Evolutionary conservation across 192 early-diverging fungal species (phyloP).

Genomic region (Mortierella hygrophila): DNA sequence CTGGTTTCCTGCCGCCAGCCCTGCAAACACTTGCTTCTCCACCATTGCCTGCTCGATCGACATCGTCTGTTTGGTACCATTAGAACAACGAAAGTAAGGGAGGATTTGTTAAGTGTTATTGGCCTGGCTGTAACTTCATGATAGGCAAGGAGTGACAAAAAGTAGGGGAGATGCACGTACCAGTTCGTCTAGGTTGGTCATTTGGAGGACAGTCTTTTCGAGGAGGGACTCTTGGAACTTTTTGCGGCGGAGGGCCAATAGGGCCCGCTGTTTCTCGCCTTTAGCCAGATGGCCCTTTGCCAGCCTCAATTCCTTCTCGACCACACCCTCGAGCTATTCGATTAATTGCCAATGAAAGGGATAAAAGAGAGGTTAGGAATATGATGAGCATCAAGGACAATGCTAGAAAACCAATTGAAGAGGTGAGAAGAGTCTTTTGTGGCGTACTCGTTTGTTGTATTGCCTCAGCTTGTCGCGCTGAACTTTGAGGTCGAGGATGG

Average conservation of each 20-base stretch:
- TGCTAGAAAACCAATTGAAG: background rate
- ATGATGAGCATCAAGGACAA: background rate
- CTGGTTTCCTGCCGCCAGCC: constrained; percentile 86
- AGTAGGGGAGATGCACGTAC: constrained; percentile 32
- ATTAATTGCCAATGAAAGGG: background rate
- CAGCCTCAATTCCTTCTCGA: constrained; percentile 83
- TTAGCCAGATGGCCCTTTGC: constrained; percentile 82
- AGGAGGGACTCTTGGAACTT: constrained; percentile 95
- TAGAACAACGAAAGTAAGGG: background rate
- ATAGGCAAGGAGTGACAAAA: too few species aligned
- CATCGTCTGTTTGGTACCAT: constrained; percentile 61
- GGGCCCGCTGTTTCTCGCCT: constrained; percentile 85
- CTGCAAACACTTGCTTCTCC: constrained; percentile 90
- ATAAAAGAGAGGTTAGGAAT: background rate
- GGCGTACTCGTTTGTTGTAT: constrained; percentile 88
- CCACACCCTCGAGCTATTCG: constrained; percentile 79
- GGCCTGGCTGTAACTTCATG: too few species aligned
- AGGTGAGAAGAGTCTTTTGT: background rate
- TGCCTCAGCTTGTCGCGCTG: constrained; percentile 95
- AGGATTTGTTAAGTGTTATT: background rate
- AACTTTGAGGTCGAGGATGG: constrained; percentile 95
- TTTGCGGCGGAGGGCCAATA: constrained; percentile 94
- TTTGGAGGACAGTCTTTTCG: constrained; percentile 86
- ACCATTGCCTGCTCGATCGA: constrained; percentile 94
- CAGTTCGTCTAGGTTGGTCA: constrained; percentile 92